Percentiles rank a stretch among this genome's conserved stretches.
phyloP scores from a whole-genome alignment of 805 yeast species.

The Saturnispora mendoncae region DNA sequence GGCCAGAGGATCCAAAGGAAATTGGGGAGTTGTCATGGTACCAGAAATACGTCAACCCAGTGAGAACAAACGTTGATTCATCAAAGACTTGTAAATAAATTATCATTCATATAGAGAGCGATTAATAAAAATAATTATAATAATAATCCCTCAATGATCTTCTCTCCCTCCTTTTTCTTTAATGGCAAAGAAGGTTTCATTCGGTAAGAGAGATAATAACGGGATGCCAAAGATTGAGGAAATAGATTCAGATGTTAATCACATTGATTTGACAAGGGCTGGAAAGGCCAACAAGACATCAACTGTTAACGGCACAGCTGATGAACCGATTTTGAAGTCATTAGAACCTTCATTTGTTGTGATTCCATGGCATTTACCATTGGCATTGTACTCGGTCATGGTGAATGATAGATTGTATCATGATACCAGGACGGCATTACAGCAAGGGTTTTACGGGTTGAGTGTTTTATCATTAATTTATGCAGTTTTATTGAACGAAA shows the following conservation, averaged over 20 bases:
- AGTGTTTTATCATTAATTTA: slow-evolving; percentile 10
- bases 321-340: slow-evolving; percentile 1
- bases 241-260: slow-evolving; percentile 13
- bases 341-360: slow-evolving; percentile 14
- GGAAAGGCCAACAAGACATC: slow-evolving; percentile 8
- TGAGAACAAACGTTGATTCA: slow-evolving; percentile 26
- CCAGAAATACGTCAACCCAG: slow-evolving; percentile 38
- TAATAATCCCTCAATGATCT: slow-evolving; percentile 5
- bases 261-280: slow-evolving; percentile 15
- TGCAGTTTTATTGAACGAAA: slow-evolving; percentile 18
- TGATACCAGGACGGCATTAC: slow-evolving; percentile 18
- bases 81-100: slow-evolving; percentile 13
- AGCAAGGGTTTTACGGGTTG: slow-evolving; percentile 12
- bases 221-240: slow-evolving; percentile 4
- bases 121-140: not conserved
- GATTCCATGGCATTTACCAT: slow-evolving; percentile 28
- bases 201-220: slow-evolving; percentile 11
- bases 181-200: slow-evolving; percentile 13
- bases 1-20: slow-evolving; percentile 53
- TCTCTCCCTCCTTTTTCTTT: not conserved
- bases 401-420: slow-evolving; percentile 27
- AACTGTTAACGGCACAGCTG: not conserved
- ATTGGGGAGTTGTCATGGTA: slow-evolving; percentile 39
- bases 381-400: slow-evolving; percentile 23
- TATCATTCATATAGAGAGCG: not conserved